Conservation (phyloP, 1,284 basidiomycete genomes). For the Trichosporon faecale region DNA sequence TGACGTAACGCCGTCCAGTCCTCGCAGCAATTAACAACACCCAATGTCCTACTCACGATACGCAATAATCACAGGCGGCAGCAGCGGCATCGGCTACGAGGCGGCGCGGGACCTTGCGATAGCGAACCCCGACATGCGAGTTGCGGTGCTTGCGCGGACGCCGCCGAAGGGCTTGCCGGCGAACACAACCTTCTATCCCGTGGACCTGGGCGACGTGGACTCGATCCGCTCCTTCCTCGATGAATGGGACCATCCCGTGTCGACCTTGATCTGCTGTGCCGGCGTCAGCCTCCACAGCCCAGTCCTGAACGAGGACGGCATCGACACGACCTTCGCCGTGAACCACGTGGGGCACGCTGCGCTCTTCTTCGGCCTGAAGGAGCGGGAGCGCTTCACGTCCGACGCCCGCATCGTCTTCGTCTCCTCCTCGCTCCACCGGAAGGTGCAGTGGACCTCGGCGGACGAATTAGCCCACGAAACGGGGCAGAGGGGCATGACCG, state of each 20-base stretch:
- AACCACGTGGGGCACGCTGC: slow-evolving; percentile 31
- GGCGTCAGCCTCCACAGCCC: neutral
- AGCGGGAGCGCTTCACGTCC: slow-evolving; percentile 9
- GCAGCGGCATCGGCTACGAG: slow-evolving; percentile 30
- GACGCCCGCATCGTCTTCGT: slow-evolving; percentile 24
- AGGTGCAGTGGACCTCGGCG: slow-evolving; percentile 20
- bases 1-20: neutral
- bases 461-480: slow-evolving; percentile 24
- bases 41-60: neutral
- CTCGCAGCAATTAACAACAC: neutral
- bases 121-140: slow-evolving; percentile 20
- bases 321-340: slow-evolving; percentile 28
- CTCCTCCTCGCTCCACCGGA: slow-evolving; percentile 20
- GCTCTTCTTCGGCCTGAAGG: slow-evolving; percentile 29
- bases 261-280: slow-evolving; percentile 8
- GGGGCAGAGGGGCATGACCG: neutral
- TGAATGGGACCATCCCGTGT: slow-evolving; percentile 3
- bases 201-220: slow-evolving; percentile 14
- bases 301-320: neutral
- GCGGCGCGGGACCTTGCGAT: slow-evolving; percentile 20
- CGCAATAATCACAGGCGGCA: slow-evolving; percentile 18
- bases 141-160: slow-evolving; percentile 28
- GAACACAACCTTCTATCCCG: slow-evolving; percentile 15
- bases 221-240: slow-evolving; percentile 11
- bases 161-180: slow-evolving; percentile 22